Evolutionary conservation across 2,329 filamentous ascomycete genomes (phyloP).

Genomic region (Aspergillus nomiae): DNA sequence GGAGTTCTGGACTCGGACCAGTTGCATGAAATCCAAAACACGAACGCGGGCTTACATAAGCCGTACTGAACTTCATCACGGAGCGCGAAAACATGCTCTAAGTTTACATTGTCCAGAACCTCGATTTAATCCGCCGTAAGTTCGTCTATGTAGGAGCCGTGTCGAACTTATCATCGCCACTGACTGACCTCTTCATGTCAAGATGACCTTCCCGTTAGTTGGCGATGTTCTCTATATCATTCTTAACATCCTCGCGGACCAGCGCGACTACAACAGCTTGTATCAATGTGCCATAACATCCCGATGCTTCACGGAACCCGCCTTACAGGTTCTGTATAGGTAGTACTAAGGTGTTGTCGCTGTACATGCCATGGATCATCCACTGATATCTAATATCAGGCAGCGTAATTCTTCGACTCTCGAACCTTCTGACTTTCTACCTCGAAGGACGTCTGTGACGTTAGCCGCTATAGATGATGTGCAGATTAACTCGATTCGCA

Average conservation of each 20-base stretch:
- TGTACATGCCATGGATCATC: neutral
- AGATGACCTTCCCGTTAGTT: constrained; percentile 24
- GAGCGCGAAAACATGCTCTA: no score
- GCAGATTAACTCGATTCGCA: constrained; percentile 52
- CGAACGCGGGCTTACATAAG: constrained; percentile 14
- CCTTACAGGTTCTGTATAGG: constrained; percentile 28
- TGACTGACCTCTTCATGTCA: constrained; percentile 4
- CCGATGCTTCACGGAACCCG: constrained; percentile 23
- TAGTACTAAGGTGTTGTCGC: constrained; percentile 8
- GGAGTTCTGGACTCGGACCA: neutral
- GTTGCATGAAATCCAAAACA: constrained; percentile 10
- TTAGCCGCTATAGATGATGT: constrained; percentile 38
- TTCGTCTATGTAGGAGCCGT: neutral
- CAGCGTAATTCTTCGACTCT: constrained; percentile 52
- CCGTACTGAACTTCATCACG: neutral
- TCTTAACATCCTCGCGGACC: constrained; percentile 26
- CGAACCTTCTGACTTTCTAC: constrained; percentile 47
- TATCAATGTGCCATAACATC: constrained; percentile 32
- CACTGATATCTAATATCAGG: constrained; percentile 32
- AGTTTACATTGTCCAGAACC: no score
- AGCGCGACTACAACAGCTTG: constrained; percentile 29
- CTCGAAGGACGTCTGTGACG: constrained; percentile 23
- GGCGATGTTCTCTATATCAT: constrained; percentile 31
- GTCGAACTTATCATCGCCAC: neutral
- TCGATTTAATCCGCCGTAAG: no score